A percentile compares a stretch with the other conserved stretches of the same genome.
Conservation (phyloP, 1,139 yeast genomes). For the Ogataea hybrid region DNA sequence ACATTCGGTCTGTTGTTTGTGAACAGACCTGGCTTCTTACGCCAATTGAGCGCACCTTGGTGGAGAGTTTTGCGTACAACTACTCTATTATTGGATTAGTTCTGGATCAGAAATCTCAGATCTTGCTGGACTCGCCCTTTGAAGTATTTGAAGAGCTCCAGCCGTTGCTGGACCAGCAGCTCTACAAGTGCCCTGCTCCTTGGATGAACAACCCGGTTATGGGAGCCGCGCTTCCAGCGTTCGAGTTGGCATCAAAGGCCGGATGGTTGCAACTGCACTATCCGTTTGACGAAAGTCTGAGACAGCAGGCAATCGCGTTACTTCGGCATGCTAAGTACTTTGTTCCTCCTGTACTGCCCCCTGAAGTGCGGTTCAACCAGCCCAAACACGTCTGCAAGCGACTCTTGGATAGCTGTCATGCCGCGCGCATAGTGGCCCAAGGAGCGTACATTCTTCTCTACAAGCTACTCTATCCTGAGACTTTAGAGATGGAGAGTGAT, state of each 20-base stretch:
- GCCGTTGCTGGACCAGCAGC: constrained; percentile 21
- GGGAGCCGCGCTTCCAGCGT: constrained; percentile 31
- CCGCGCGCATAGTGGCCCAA: constrained; percentile 24
- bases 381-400: constrained; percentile 24
- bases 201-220: constrained; percentile 36
- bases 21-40: constrained; percentile 2
- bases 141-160: constrained; percentile 26
- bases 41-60: constrained; percentile 28
- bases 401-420: constrained; percentile 27
- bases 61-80: constrained; percentile 32
- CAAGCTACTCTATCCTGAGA: constrained; percentile 22
- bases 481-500: constrained; percentile 9
- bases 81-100: constrained; percentile 28
- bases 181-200: constrained; percentile 30
- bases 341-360: constrained; percentile 26
- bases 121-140: constrained; percentile 30
- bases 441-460: constrained; percentile 23
- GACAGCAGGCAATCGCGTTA: constrained; percentile 13
- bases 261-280: constrained; percentile 26
- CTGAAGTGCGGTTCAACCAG: constrained; percentile 18
- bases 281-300: constrained; percentile 18
- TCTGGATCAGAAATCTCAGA: constrained; percentile 23
- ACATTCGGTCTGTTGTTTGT: neutral
- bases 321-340: constrained; percentile 22
- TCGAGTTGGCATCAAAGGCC: constrained; percentile 31